Percentiles rank a stretch among this genome's conserved stretches.
These are phyloP conservation scores for Psilocybe cubensis DNA, from an alignment of 768 basidiomycete species.

Conservation along the genomic window DNA sequence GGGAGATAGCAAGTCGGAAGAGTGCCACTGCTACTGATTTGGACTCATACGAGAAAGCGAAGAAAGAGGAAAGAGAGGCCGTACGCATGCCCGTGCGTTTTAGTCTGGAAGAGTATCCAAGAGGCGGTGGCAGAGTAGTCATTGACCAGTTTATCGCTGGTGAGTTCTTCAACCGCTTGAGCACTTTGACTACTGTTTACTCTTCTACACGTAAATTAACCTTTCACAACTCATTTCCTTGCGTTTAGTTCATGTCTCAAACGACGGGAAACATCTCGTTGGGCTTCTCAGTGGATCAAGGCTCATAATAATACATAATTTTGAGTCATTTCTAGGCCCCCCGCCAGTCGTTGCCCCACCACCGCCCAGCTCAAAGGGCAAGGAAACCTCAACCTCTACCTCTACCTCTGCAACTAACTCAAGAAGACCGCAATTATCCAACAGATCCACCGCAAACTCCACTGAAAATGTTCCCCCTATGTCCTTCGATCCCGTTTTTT, in stretches of 20 bases:
- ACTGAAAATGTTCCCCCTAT: too few relatives aligned
- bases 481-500: not conserved
- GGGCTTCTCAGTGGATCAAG: slow-evolving; percentile 40
- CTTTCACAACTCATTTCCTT: not conserved
- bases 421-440: not conserved
- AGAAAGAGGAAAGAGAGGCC: slow-evolving; percentile 11
- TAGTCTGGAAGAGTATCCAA: slow-evolving; percentile 11
- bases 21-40: not conserved
- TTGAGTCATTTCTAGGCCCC: slow-evolving; percentile 38
- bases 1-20: slow-evolving; percentile 22
- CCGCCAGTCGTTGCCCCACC: not conserved
- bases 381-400: not conserved
- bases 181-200: too few relatives aligned
- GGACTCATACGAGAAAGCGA: slow-evolving; percentile 11
- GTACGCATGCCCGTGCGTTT: slow-evolving; percentile 17
- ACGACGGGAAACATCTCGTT: slow-evolving; percentile 51
- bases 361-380: not conserved
- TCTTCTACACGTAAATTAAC: not conserved
- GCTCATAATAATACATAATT: slow-evolving; percentile 46
- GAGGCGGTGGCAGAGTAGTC: slow-evolving; percentile 9
- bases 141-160: slow-evolving; percentile 54
- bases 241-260: slow-evolving; percentile 46
- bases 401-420: too few relatives aligned
- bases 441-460: not conserved
- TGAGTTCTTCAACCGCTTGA: too few relatives aligned